Percentiles rank a stretch among this genome's conserved stretches.
Evolutionary conservation across 75 land plant species (phyloP).

Genomic region (Sequoia sempervirens): DNA sequence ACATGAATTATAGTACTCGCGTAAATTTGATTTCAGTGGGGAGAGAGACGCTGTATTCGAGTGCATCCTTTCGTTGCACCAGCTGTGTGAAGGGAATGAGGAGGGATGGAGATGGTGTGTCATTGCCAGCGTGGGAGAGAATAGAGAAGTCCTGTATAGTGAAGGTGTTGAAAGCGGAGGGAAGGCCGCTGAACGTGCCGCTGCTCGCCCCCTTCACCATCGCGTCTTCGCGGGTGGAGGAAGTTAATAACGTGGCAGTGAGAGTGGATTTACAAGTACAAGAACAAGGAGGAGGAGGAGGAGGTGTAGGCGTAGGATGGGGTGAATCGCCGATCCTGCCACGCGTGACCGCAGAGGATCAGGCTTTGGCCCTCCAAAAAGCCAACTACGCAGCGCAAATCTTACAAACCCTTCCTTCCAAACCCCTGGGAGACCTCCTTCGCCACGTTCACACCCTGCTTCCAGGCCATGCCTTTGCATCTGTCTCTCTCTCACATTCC

Average conservation of each 20-base stretch:
- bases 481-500: conserved; percentile 37
- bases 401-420: conserved; percentile 14
- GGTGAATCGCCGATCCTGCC: conserved; percentile 81
- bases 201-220: conserved; percentile 75
- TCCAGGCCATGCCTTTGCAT: conserved; percentile 77
- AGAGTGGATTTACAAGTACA: conserved; percentile 47
- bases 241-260: conserved; percentile 70
- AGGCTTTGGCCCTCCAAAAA: conserved; percentile 47
- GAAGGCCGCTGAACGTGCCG: conserved; percentile 56
- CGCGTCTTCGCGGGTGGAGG: conserved; percentile 57
- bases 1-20: not conserved
- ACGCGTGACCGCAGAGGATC: conserved; percentile 79
- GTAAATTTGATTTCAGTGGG: not conserved
- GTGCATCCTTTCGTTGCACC: not conserved
- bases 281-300: conserved; percentile 43
- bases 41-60: not conserved
- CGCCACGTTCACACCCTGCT: conserved; percentile 24
- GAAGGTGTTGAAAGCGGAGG: conserved; percentile 58
- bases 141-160: conserved; percentile 42
- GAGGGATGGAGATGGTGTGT: not conserved
- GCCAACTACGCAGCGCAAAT: conserved; percentile 34
- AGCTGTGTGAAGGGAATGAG: not conserved
- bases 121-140: not conserved
- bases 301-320: conserved; percentile 20
- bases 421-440: conserved; percentile 27